A percentile compares a stretch with the other conserved stretches of the same genome.
phyloP scores from a whole-genome alignment of 305 asterid species.

The Fraxinus nigra region DNA sequence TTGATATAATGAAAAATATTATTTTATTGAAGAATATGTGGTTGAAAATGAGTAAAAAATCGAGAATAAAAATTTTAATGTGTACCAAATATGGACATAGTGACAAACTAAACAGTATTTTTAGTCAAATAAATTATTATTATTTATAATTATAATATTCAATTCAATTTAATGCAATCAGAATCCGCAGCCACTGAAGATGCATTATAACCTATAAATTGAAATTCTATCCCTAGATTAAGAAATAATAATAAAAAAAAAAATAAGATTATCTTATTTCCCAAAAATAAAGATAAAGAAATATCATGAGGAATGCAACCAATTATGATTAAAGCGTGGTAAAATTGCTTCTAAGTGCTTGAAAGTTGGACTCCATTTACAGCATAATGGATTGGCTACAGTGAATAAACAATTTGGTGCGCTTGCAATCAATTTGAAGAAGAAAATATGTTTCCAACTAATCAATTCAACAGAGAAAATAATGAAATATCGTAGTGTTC shows the following conservation, averaged over 20 bases:
- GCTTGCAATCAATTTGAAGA: neutral
- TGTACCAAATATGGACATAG: too few species aligned
- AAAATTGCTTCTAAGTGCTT: neutral
- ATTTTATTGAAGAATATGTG: too few species aligned
- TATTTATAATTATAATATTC: neutral
- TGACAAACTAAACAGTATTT: neutral
- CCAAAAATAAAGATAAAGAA: neutral
- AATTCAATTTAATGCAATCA: neutral
- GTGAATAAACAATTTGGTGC: neutral
- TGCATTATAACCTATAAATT: neutral
- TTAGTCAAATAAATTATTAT: neutral
- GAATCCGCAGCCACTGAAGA: neutral
- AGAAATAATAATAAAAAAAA: neutral
- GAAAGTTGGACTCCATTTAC: constrained; percentile 6
- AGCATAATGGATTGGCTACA: neutral
- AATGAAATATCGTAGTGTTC: neutral
- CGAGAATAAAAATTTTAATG: too few species aligned
- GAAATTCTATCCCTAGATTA: neutral
- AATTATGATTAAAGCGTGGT: neutral
- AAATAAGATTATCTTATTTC: neutral
- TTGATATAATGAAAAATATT: too few species aligned
- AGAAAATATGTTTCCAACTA: neutral
- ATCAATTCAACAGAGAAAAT: neutral
- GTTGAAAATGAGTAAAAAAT: too few species aligned
- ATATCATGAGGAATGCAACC: neutral